Conservation (phyloP, 2,329 filamentous ascomycete species). For the Drechslerella stenobrocha region DNA sequence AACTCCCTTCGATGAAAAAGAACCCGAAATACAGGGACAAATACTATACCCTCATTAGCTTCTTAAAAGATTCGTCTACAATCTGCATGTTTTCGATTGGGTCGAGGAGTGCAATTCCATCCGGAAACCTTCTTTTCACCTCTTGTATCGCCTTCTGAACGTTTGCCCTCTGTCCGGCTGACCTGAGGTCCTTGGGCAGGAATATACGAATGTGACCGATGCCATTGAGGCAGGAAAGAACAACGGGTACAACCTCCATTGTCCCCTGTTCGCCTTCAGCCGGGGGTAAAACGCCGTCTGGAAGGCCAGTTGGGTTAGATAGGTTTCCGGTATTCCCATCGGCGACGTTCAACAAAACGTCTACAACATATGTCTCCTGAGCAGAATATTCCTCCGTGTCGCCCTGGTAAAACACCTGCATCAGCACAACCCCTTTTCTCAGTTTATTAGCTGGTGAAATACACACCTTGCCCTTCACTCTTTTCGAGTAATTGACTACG, state of each 20-base stretch:
- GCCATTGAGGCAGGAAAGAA: slow-evolving; percentile 80
- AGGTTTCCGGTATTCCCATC: slow-evolving; percentile 64
- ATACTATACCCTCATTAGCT: slow-evolving; percentile 68
- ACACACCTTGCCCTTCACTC: slow-evolving; percentile 66
- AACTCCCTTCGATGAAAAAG: not conserved
- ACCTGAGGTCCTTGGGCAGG: slow-evolving; percentile 74
- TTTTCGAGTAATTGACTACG: slow-evolving; percentile 71
- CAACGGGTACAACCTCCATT: slow-evolving; percentile 81
- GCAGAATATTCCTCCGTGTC: slow-evolving; percentile 69
- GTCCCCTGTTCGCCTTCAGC: slow-evolving; percentile 67
- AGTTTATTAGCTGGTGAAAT: not conserved
- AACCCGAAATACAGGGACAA: not conserved
- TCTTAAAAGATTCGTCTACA: slow-evolving; percentile 88
- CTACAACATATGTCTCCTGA: slow-evolving; percentile 78
- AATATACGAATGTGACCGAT: slow-evolving; percentile 83
- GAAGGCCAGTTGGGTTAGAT: slow-evolving; percentile 60
- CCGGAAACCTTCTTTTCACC: slow-evolving; percentile 83
- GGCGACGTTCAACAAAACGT: slow-evolving; percentile 73
- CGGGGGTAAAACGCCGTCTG: slow-evolving; percentile 59
- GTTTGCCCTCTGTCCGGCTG: slow-evolving; percentile 68
- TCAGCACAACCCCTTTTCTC: not conserved
- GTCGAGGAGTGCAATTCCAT: slow-evolving; percentile 84
- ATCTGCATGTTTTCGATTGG: slow-evolving; percentile 97
- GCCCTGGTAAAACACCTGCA: slow-evolving; percentile 54
- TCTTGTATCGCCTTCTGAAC: slow-evolving; percentile 72